phyloP scores from a whole-genome alignment of 768 basidiomycete species.

The Lactifluus echinatus region DNA sequence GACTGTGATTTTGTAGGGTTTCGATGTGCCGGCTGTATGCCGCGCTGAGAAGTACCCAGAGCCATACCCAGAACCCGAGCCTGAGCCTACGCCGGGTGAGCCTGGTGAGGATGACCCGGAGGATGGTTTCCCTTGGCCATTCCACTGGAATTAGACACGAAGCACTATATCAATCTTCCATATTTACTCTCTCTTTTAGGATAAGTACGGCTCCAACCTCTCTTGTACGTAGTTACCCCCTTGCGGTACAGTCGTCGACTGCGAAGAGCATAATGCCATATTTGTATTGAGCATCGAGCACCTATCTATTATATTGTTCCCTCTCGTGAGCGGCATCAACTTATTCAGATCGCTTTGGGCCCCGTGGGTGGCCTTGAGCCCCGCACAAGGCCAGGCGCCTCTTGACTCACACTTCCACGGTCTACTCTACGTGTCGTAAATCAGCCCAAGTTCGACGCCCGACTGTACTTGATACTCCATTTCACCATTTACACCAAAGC shows the following conservation, averaged over 20 bases:
- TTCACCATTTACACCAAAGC: background rate
- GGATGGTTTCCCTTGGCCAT: conserved; percentile 1
- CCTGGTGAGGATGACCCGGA: conserved; percentile 26
- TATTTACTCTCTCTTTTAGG: background rate
- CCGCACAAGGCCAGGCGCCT: background rate
- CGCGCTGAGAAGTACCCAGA: conserved; percentile 23
- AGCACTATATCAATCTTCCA: background rate
- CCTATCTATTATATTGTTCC: no score
- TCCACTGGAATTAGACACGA: background rate
- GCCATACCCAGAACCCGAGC: conserved; percentile 25
- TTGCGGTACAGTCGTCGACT: background rate
- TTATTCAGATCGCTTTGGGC: background rate
- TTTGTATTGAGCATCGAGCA: no score
- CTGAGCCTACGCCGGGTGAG: conserved; percentile 27
- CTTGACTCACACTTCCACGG: background rate
- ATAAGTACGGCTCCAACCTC: background rate
- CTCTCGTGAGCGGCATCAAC: no score
- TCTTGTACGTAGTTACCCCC: background rate
- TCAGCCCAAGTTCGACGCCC: background rate
- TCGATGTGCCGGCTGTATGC: conserved; percentile 35
- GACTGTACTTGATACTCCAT: background rate
- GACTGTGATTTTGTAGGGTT: conserved; percentile 29
- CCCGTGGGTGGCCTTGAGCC: background rate
- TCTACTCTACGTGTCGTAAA: background rate
- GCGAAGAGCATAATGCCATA: background rate